Evolutionary conservation across 345 rosid species (phyloP).

Genomic region (Linum trigynum): DNA sequence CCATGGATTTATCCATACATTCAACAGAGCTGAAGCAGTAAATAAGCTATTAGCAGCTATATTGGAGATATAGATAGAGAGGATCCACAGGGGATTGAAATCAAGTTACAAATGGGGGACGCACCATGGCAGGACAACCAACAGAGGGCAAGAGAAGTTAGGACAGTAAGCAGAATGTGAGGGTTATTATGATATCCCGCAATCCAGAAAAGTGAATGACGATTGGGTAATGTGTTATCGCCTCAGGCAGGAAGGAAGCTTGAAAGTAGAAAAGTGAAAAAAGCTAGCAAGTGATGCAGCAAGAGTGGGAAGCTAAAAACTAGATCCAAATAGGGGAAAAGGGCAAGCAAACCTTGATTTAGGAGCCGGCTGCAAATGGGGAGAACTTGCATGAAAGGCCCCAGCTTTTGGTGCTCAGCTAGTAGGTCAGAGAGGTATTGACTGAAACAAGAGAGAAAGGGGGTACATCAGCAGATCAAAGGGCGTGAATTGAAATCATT

Average conservation of each 20-base stretch:
- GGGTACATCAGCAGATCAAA: neutral
- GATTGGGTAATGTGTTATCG: neutral
- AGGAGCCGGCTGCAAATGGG: slow-evolving; percentile 87
- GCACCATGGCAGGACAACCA: too few relatives aligned
- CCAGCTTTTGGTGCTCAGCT: slow-evolving; percentile 95
- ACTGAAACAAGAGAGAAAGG: slow-evolving; percentile 24
- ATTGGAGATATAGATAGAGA: too few relatives aligned
- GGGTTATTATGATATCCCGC: too few relatives aligned
- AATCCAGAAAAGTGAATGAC: neutral
- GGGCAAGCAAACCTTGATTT: slow-evolving; percentile 62
- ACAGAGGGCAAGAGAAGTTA: too few relatives aligned
- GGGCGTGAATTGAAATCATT: too few relatives aligned
- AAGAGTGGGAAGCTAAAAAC: slow-evolving; percentile 8
- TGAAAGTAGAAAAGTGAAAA: neutral
- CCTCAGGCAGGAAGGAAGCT: neutral
- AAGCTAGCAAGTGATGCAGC: slow-evolving; percentile 10
- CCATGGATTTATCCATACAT: neutral
- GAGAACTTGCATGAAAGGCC: slow-evolving; percentile 89
- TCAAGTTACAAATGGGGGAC: too few relatives aligned
- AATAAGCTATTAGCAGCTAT: too few relatives aligned
- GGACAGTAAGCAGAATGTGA: too few relatives aligned
- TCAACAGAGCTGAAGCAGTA: neutral
- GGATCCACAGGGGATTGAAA: too few relatives aligned
- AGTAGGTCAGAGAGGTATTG: slow-evolving; percentile 81
- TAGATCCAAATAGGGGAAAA: slow-evolving; percentile 47